phyloP scores from a whole-genome alignment of 768 basidiomycete genomes.

The Lyophyllum semitale region DNA sequence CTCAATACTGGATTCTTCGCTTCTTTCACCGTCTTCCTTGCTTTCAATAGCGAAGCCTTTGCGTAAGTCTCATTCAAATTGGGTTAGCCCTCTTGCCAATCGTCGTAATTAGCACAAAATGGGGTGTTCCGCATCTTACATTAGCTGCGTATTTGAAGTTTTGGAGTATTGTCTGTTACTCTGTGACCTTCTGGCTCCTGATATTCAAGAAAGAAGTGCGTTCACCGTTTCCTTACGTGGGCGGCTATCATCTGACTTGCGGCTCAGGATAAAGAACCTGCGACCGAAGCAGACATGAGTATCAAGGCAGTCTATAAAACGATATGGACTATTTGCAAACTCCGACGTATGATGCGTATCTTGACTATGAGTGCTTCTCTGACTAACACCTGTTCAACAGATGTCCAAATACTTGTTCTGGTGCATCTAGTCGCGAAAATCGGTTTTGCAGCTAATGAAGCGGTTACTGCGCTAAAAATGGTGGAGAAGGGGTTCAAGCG shows the following conservation, averaged over 20 bases:
- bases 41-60: slow-evolving; percentile 93
- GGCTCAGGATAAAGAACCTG: slow-evolving; percentile 64
- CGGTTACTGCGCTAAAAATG: slow-evolving; percentile 88
- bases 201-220: slow-evolving; percentile 88
- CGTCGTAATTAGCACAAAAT: slow-evolving; percentile 52
- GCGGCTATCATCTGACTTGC: neutral
- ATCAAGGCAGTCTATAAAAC: slow-evolving; percentile 88
- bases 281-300: slow-evolving; percentile 83
- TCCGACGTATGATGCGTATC: slow-evolving; percentile 67
- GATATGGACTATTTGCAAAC: slow-evolving; percentile 91
- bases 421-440: slow-evolving; percentile 92
- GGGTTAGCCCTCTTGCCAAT: neutral
- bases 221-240: neutral
- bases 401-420: slow-evolving; percentile 84
- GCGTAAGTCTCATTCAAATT: slow-evolving; percentile 46
- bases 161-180: slow-evolving; percentile 79
- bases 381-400: slow-evolving; percentile 40
- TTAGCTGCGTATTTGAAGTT: slow-evolving; percentile 83
- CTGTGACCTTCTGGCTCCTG: slow-evolving; percentile 86
- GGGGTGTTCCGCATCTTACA: slow-evolving; percentile 74
- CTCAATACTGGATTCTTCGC: slow-evolving; percentile 94
- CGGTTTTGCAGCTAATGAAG: slow-evolving; percentile 93
- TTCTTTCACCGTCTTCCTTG: slow-evolving; percentile 96
- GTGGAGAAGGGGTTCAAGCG: slow-evolving; percentile 96
- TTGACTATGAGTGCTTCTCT: neutral